A percentile compares a stretch with the other conserved stretches of the same genome.
phyloP scores from a whole-genome alignment of 1,284 basidiomycete species.

The Marasmius fiardii region DNA sequence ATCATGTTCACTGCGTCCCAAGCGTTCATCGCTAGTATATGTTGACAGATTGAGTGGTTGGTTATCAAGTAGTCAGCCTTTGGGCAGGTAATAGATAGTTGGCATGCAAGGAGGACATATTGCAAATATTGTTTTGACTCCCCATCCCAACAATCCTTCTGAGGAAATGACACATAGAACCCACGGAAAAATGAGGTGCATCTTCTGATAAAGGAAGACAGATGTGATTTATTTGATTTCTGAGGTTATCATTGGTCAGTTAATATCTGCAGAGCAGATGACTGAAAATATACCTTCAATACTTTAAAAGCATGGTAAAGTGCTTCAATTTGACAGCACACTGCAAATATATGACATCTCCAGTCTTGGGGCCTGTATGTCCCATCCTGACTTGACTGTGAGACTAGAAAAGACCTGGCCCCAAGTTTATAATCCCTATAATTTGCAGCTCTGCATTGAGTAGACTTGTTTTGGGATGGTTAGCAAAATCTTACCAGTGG shows the following conservation, averaged over 20 bases:
- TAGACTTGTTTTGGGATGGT: neutral
- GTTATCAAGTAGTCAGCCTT: too few relatives aligned
- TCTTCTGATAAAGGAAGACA: neutral
- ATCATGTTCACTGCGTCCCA: too few relatives aligned
- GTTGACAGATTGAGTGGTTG: too few relatives aligned
- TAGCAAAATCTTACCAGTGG: neutral
- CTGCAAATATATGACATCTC: too few relatives aligned
- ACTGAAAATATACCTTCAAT: neutral
- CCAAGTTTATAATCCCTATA: too few relatives aligned
- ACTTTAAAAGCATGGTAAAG: too few relatives aligned
- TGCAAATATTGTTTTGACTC: too few relatives aligned
- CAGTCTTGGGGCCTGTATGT: too few relatives aligned
- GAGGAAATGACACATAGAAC: neutral
- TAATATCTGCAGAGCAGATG: neutral
- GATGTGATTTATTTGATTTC: neutral
- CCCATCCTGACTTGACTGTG: too few relatives aligned
- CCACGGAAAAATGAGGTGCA: neutral
- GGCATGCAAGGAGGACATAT: neutral
- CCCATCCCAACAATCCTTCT: neutral
- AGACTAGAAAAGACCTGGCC: too few relatives aligned
- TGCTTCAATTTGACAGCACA: too few relatives aligned
- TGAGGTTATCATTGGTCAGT: neutral
- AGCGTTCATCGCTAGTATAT: too few relatives aligned
- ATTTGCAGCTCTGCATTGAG: neutral
- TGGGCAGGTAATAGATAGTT: neutral